Percentiles rank a stretch among this genome's conserved stretches.
Evolutionary conservation across 1,284 basidiomycete genomes (phyloP).

Genomic region (Cystobasidiaceae sp.): DNA sequence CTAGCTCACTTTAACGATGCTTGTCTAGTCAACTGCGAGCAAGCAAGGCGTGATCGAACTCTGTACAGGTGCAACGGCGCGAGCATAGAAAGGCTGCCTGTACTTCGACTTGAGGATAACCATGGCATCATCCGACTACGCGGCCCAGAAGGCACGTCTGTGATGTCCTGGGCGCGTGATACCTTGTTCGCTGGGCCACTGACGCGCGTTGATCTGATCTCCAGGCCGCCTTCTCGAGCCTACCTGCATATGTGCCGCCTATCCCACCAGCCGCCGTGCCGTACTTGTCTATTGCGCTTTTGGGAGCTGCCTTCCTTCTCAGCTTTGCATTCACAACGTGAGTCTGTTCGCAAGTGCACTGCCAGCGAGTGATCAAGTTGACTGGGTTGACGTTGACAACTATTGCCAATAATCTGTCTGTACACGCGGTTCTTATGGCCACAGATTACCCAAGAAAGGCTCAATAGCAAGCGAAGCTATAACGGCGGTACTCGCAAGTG

Average conservation of each 20-base stretch:
- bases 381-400: too few relatives aligned
- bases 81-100: background rate
- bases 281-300: background rate
- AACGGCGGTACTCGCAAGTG: slow-evolving; percentile 12
- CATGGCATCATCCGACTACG: slow-evolving; percentile 17
- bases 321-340: slow-evolving; percentile 22
- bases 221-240: background rate
- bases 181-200: background rate
- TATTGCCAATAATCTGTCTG: too few relatives aligned
- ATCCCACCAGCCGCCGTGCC: slow-evolving; percentile 1
- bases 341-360: background rate
- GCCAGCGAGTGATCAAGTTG: background rate
- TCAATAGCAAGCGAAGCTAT: background rate
- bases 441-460: slow-evolving; percentile 6
- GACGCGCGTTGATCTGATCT: too few relatives aligned
- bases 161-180: background rate
- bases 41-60: background rate
- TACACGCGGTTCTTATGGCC: too few relatives aligned
- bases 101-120: background rate
- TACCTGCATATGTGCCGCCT: slow-evolving; percentile 6
- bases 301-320: slow-evolving; percentile 10
- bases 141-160: slow-evolving; percentile 2
- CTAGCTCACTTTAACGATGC: too few relatives aligned
- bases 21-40: too few relatives aligned
- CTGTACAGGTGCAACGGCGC: background rate